Evolutionary conservation across 805 yeast genomes (phyloP).

Genomic region (Yamadazyma paraphyllophila): DNA sequence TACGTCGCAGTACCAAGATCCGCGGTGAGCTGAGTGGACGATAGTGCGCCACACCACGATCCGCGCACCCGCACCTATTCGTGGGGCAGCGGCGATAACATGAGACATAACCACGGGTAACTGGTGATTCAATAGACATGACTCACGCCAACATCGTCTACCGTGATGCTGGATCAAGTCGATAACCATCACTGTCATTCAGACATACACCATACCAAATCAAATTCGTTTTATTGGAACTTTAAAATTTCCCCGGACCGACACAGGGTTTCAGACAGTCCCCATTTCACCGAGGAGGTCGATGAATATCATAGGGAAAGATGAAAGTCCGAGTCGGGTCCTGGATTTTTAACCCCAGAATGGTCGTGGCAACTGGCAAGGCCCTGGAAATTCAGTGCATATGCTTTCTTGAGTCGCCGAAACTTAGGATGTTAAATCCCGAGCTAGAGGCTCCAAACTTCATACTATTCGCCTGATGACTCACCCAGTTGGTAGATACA

Average conservation of each 20-base stretch:
- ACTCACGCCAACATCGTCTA: no score
- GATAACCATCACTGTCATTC: no score
- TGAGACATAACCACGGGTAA: not conserved
- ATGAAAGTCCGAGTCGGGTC: slow-evolving; percentile 4
- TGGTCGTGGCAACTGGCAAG: not conserved
- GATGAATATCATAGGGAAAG: slow-evolving; percentile 1
- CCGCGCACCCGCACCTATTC: not conserved
- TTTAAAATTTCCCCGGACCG: no score
- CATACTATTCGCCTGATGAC: no score
- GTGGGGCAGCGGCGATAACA: not conserved
- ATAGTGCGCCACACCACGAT: not conserved
- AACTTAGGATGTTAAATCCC: not conserved
- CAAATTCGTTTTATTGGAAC: no score
- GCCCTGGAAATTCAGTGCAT: slow-evolving; percentile 1
- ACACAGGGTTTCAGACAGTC: not conserved
- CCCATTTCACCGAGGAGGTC: slow-evolving; percentile 6
- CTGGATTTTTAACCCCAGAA: slow-evolving; percentile 1
- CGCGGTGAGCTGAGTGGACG: no score
- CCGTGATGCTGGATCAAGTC: no score
- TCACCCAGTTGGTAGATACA: no score
- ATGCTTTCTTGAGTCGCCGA: not conserved
- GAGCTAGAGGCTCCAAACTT: not conserved
- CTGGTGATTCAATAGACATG: not conserved
- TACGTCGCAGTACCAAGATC: no score
- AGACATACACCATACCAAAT: no score